Evolutionary conservation across 2,329 filamentous ascomycete genomes (phyloP), one percentile per base, ranked within the genome.

Genomic region (Periglandula ipomoeae): DNA sequence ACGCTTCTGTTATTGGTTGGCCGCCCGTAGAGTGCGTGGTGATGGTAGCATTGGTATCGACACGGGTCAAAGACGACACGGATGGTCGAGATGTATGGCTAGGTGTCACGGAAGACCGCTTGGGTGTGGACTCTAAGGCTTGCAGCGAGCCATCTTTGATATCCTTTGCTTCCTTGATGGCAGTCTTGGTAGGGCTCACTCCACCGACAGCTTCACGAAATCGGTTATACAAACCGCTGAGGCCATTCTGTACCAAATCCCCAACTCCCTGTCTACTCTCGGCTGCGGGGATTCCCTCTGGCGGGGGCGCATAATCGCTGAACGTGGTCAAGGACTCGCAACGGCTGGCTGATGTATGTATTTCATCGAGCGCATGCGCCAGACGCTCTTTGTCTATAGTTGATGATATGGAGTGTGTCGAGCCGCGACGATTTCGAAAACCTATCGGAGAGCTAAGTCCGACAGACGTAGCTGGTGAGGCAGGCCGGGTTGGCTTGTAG

Each of bases 301-400:
- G 82, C 5, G 84, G 82, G 1, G 84, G 82, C 1, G 85, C 87
- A 59, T 95, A 90, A 61, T 96, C 90, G 67, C 94, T 94, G 68
- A 97, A 97, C 8, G 89, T 94, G 2, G 91, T 97, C 43, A 97
- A 74, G 30, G 82, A 80, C 53, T 86, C 85, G 30, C 87, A 87
- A 62, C 87, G 86, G 60, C 87, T 94, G n/a, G 90, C 89, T 5
- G 87, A 83, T 45, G 75, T 89, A 66, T 96, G 91, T 56, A 96
- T 95, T 58, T 87, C 84, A 66, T 95, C 86, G 52, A 96, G 80
- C 17, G 85, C 79, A 53, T 88, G 80, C 30, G 86, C 81, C 34
- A 91, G 74, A 50, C 87, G 83, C 53, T 89, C 85, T 61, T 81
- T 85, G 63, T 90, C 85, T 51, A 65, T 53, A 27, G 59, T 58